Percentiles rank a stretch among this genome's conserved stretches.
These are phyloP conservation scores for Cruciata laevipes DNA, from an alignment of 257 asterid genomes.

Conservation along the genomic window DNA sequence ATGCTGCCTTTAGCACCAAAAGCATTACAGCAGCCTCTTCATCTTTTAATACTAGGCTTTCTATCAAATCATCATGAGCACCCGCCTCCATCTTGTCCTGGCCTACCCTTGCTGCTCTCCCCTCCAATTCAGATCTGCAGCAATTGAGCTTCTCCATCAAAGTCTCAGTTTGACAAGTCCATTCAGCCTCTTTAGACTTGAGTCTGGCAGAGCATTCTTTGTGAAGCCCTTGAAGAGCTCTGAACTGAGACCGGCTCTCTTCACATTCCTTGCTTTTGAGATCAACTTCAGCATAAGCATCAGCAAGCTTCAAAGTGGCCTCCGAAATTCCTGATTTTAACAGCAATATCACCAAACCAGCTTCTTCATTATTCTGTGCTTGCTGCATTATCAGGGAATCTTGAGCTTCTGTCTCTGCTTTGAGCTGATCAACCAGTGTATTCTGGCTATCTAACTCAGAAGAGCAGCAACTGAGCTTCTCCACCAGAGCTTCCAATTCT, in stretches of 20 bases:
- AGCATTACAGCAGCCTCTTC: conserved; percentile 51
- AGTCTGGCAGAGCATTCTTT: conserved; percentile 45
- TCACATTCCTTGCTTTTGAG: conserved; percentile 26
- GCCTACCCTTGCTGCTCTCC: conserved; percentile 30
- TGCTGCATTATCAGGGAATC: conserved; percentile 45
- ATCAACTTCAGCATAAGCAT: conserved; percentile 27
- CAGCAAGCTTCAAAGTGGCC: conserved; percentile 37
- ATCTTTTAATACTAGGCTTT: conserved; percentile 50
- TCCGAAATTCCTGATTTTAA: conserved; percentile 57
- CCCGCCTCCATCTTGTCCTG: conserved; percentile 54
- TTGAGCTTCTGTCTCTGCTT: conserved; percentile 51
- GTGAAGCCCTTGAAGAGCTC: conserved; percentile 51
- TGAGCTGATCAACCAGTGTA: conserved; percentile 39
- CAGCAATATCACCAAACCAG: conserved; percentile 44
- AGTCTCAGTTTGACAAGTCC: conserved; percentile 49
- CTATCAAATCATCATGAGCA: conserved; percentile 43
- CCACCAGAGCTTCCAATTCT: conserved; percentile 39
- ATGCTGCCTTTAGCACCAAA: conserved; percentile 54
- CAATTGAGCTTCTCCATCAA: conserved; percentile 37
- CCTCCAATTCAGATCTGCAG: conserved; percentile 39
- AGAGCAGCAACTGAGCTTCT: conserved; percentile 40
- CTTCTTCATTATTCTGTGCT: conserved; percentile 58
- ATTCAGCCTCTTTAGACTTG: conserved; percentile 60
- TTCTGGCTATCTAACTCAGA: conserved; percentile 41
- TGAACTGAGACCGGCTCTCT: conserved; percentile 32